Conservation (phyloP, 805 yeast genomes). For the Cyberlindnera sargentensis region DNA sequence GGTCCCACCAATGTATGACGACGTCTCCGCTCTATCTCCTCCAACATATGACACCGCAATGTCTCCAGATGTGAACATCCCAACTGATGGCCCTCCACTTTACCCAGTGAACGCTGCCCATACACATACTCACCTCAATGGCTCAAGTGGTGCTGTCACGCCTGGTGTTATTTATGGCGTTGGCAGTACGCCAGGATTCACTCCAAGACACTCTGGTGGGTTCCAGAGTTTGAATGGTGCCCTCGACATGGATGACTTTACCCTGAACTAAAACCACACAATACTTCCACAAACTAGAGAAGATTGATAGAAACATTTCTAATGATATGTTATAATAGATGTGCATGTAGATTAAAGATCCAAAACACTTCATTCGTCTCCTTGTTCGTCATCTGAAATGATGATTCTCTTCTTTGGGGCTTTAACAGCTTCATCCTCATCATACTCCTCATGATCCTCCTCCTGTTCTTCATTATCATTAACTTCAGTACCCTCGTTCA, state of each 20-base stretch:
- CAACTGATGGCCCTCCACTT: constrained; percentile 19
- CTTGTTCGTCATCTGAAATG: constrained; percentile 4
- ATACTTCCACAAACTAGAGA: no score
- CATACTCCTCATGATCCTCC: constrained; percentile 1
- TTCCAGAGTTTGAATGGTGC: constrained; percentile 21
- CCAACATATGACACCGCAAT: constrained; percentile 56
- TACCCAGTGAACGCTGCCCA: constrained; percentile 23
- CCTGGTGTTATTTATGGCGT: constrained; percentile 37
- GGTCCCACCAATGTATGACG: constrained; percentile 94
- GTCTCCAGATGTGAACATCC: constrained; percentile 12
- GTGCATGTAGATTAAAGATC: no score
- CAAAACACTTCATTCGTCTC: constrained; percentile 4
- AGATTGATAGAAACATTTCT: no score
- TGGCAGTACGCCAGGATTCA: constrained; percentile 34
- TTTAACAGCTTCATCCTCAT: constrained; percentile 2
- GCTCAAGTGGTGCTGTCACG: constrained; percentile 15
- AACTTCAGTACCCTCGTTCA: no score
- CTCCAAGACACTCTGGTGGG: constrained; percentile 23
- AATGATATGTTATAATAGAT: no score
- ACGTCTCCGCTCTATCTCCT: constrained; percentile 77
- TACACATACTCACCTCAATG: constrained; percentile 20
- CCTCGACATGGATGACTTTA: constrained; percentile 17
- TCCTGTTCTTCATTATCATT: background rate
- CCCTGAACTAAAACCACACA: constrained; percentile 4
- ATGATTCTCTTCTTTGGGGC: background rate